Conservation (phyloP, 2,329 filamentous ascomycete species). For the Diplodia scrobiculata region DNA sequence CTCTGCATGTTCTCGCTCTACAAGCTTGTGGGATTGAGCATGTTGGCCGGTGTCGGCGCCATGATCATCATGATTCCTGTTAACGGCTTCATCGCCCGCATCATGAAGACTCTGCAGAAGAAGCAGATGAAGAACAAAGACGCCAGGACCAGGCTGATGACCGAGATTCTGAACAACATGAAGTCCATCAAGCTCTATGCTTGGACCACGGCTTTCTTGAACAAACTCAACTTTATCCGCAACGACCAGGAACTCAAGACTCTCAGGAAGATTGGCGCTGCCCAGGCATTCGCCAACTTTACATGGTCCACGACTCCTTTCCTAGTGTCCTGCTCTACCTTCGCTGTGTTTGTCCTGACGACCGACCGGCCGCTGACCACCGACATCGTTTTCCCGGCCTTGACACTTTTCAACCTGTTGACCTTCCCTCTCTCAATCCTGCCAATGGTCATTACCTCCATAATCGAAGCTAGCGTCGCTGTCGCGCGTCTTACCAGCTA, state of each 20-base stretch:
- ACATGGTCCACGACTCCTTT: constrained; percentile 98
- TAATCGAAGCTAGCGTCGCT: constrained; percentile 94
- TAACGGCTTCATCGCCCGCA: constrained; percentile 84
- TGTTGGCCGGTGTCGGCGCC: constrained; percentile 90
- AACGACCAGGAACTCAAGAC: constrained; percentile 97
- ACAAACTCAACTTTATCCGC: constrained; percentile 91
- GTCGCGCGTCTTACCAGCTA: constrained; percentile 82
- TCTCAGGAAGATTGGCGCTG: constrained; percentile 90
- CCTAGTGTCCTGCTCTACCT: constrained; percentile 94
- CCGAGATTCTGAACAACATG: constrained; percentile 99
- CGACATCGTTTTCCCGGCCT: constrained; percentile 91
- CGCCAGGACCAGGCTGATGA: constrained; percentile 85
- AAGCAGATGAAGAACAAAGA: constrained; percentile 99
- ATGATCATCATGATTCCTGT: constrained; percentile 98
- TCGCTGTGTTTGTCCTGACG: constrained; percentile 89
- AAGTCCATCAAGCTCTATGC: constrained; percentile 98
- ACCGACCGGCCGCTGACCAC: constrained; percentile 80
- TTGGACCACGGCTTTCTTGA: constrained; percentile 96
- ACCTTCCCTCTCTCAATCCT: constrained; percentile 92
- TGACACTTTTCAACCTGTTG: constrained; percentile 91
- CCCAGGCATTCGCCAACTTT: constrained; percentile 92
- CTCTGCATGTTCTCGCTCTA: constrained; percentile 97
- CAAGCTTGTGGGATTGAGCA: constrained; percentile 89
- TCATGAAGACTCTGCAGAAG: constrained; percentile 95
- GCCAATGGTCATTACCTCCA: constrained; percentile 96